These are phyloP conservation scores for Citeromyces matritensis DNA, from an alignment of 805 yeast species.

Conservation along the genomic window DNA sequence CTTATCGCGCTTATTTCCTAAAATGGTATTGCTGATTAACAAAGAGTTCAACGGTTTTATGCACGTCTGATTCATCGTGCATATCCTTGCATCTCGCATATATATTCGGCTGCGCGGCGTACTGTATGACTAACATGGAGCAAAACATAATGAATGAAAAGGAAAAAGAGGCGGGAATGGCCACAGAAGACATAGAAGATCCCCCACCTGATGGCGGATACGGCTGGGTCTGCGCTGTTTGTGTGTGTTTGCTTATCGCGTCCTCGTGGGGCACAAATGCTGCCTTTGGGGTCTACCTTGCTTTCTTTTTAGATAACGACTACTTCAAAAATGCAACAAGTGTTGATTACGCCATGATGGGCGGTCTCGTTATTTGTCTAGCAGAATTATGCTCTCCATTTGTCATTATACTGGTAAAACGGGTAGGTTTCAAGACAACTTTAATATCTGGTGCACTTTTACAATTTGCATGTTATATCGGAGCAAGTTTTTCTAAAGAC, in stretches of 20 bases:
- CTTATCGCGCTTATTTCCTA: no score
- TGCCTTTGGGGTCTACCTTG: slow-evolving; percentile 44
- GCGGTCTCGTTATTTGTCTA: slow-evolving; percentile 40
- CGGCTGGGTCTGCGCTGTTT: slow-evolving; percentile 3
- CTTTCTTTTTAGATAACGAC: slow-evolving; percentile 30
- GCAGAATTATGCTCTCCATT: slow-evolving; percentile 53
- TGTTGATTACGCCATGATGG: slow-evolving; percentile 43
- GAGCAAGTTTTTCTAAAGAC: slow-evolving; percentile 35
- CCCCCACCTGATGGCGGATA: slow-evolving; percentile 5
- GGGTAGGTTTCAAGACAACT: slow-evolving; percentile 33
- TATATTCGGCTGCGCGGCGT: no score
- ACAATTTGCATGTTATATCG: slow-evolving; percentile 30
- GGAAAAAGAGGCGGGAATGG: no score
- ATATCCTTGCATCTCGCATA: no score
- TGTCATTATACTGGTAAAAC: slow-evolving; percentile 26
- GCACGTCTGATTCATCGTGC: no score
- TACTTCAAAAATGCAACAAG: slow-evolving; percentile 35
- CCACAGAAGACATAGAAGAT: slow-evolving; percentile 3
- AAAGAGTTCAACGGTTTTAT: no score
- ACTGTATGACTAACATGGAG: no score
- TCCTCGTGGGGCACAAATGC: slow-evolving; percentile 53
- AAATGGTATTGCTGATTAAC: no score
- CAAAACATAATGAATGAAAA: no score
- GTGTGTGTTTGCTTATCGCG: slow-evolving; percentile 1
- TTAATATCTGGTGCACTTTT: slow-evolving; percentile 24